phyloP scores from a whole-genome alignment of 2,329 filamentous ascomycete species.

The Cercospora sesami region DNA sequence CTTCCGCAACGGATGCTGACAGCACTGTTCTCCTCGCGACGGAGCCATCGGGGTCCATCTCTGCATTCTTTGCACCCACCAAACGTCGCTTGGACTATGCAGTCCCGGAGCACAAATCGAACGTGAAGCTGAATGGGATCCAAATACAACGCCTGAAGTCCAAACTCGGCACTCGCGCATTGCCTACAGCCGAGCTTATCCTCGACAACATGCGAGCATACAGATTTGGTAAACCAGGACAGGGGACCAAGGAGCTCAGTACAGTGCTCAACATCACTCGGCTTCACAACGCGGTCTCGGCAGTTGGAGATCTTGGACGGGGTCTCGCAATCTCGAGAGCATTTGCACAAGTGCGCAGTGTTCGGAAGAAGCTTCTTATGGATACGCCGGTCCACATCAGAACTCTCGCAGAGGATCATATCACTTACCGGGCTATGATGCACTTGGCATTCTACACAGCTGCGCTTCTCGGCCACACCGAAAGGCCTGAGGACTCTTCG shows the following conservation, averaged over 20 bases:
- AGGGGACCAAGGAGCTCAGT: slow-evolving; percentile 67
- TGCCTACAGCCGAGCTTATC: slow-evolving; percentile 73
- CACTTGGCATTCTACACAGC: slow-evolving; percentile 5
- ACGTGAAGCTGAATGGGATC: slow-evolving; percentile 58
- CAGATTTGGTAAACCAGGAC: slow-evolving; percentile 65
- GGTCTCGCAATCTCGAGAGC: slow-evolving; percentile 59
- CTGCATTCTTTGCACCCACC: slow-evolving; percentile 64
- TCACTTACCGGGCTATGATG: background rate
- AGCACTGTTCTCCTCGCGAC: slow-evolving; percentile 64
- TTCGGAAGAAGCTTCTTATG: slow-evolving; percentile 51
- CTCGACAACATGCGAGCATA: slow-evolving; percentile 45
- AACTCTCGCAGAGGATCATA: slow-evolving; percentile 54
- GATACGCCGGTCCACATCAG: slow-evolving; percentile 59
- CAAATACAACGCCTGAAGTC: slow-evolving; percentile 68
- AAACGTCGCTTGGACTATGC: slow-evolving; percentile 58
- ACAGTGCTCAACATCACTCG: slow-evolving; percentile 68
- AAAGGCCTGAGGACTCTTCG: slow-evolving; percentile 40
- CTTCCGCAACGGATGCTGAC: slow-evolving; percentile 64
- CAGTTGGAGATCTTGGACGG: slow-evolving; percentile 56
- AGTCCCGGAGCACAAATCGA: slow-evolving; percentile 44
- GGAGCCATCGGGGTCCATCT: slow-evolving; percentile 46
- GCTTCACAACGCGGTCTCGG: slow-evolving; percentile 57
- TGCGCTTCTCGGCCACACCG: slow-evolving; percentile 56
- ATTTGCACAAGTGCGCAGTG: slow-evolving; percentile 58
- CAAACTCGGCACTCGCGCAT: slow-evolving; percentile 68